A percentile compares a stretch with the other conserved stretches of the same genome.
These are phyloP conservation scores for Tolypocladium ovalisporum DNA, from an alignment of 2,329 filamentous ascomycete species.

Conservation along the genomic window DNA sequence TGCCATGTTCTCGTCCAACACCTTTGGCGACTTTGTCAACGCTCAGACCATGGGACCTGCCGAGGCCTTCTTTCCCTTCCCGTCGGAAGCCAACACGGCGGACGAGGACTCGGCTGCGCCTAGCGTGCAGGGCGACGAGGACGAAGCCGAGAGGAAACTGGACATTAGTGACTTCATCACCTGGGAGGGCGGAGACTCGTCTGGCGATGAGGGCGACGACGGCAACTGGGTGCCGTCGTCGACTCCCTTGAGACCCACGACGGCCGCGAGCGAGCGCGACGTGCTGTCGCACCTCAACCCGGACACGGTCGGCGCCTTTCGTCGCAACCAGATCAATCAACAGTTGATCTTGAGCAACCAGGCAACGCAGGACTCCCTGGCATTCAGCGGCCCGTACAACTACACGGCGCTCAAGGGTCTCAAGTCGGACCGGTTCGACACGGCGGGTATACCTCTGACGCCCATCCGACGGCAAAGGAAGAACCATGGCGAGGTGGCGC, in stretches of 20 bases:
- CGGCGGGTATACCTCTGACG: conserved; percentile 57
- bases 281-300: conserved; percentile 49
- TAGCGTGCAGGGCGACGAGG: conserved; percentile 38
- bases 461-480: conserved; percentile 51
- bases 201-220: conserved; percentile 47
- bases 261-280: conserved; percentile 35
- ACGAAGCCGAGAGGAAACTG: conserved; percentile 53
- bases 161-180: conserved; percentile 65
- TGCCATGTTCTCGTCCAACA: conserved; percentile 50
- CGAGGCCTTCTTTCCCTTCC: conserved; percentile 66
- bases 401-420: conserved; percentile 51
- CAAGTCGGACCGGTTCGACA: conserved; percentile 54
- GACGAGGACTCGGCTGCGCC: conserved; percentile 33
- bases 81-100: conserved; percentile 44
- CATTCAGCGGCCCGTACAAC: conserved; percentile 49
- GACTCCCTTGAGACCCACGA: conserved; percentile 38
- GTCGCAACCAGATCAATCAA: conserved; percentile 53
- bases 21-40: conserved; percentile 45
- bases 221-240: conserved; percentile 38
- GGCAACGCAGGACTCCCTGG: conserved; percentile 50
- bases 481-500: conserved; percentile 29
- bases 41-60: conserved; percentile 61
- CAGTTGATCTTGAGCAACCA: conserved; percentile 49
- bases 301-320: conserved; percentile 68
- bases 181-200: conserved; percentile 48